phyloP scores from a whole-genome alignment of 257 asterid genomes.

The Nicotiana obtusifolia region DNA sequence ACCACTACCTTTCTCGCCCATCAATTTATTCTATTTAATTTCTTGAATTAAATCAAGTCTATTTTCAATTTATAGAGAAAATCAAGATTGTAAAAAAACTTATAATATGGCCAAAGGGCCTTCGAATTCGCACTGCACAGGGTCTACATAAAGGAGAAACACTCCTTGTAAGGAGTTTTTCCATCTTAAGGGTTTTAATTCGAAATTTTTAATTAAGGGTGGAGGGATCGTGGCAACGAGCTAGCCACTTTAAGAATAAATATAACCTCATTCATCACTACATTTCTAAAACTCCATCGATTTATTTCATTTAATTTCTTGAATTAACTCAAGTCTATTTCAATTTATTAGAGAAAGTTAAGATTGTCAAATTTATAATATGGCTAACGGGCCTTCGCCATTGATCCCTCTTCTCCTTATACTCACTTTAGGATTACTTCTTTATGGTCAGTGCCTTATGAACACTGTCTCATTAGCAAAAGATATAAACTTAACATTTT shows the following conservation, averaged over 20 bases:
- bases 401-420: slow-evolving; percentile 14
- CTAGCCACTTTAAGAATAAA: too few relatives aligned
- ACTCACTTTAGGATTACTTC: neutral
- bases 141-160: too few relatives aligned
- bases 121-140: too few relatives aligned
- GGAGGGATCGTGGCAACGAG: too few relatives aligned
- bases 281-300: neutral
- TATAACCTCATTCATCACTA: neutral
- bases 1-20: neutral
- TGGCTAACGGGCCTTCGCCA: slow-evolving; percentile 1
- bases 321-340: neutral
- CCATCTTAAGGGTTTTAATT: too few relatives aligned
- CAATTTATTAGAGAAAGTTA: neutral
- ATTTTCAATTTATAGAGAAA: neutral
- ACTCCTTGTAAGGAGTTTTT: too few relatives aligned
- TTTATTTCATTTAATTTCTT: neutral
- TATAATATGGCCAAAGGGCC: too few relatives aligned
- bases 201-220: too few relatives aligned
- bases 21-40: neutral
- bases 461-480: neutral
- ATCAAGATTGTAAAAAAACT: neutral
- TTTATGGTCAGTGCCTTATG: neutral
- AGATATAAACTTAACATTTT: neutral
- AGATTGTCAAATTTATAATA: neutral
- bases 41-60: neutral